Percentiles rank a stretch among this genome's conserved stretches.
Conservation (phyloP, 768 basidiomycete genomes). For the Termitomyces sp. region DNA sequence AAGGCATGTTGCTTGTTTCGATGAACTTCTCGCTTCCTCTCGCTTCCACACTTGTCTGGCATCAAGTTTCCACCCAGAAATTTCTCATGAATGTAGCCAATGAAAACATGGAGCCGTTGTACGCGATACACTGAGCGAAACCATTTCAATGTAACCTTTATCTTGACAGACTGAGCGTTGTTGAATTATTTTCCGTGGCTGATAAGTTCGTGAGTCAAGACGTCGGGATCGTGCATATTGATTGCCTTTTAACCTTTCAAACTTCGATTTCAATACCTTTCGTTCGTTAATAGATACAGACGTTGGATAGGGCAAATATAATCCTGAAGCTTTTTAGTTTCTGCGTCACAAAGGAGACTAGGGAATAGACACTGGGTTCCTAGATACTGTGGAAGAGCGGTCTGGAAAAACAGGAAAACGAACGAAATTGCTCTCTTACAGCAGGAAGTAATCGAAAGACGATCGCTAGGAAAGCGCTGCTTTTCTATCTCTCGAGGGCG, state of each 20-base stretch:
- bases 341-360: no score
- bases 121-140: background rate
- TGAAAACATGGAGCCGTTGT: background rate
- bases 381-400: no score
- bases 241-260: background rate
- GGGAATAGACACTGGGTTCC: no score
- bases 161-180: no score
- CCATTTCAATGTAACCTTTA: no score
- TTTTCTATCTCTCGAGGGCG: background rate
- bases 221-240: no score
- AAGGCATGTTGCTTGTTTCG: background rate
- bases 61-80: background rate
- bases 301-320: background rate
- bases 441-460: background rate
- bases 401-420: no score
- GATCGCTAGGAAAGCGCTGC: background rate
- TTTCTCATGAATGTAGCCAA: background rate
- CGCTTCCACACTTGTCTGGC: background rate
- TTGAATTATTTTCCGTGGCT: background rate
- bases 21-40: no score
- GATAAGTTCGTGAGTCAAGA: no score
- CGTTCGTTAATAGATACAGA: background rate
- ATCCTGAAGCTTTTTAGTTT: no score
- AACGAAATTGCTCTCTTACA: background rate
- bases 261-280: background rate